Percentiles rank a stretch among this genome's conserved stretches.
phyloP scores from a whole-genome alignment of 2,329 filamentous ascomycete genomes.

The Emericellopsis cladophorae region DNA sequence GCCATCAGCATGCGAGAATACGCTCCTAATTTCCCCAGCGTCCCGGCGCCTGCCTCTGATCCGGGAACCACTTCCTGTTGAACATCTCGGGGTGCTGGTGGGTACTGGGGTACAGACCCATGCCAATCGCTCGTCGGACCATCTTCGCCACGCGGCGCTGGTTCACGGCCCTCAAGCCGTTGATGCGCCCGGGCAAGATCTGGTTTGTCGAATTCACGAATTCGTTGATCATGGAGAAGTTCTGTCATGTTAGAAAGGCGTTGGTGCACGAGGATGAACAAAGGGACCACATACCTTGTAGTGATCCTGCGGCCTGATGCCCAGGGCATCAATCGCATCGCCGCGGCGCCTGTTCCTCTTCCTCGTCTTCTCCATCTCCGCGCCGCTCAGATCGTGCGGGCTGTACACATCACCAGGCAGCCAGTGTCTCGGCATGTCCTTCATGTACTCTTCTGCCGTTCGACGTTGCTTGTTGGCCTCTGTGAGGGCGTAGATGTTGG shows the following conservation, averaged over 20 bases:
- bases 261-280: background rate
- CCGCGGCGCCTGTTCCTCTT: slow-evolving; percentile 38
- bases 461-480: slow-evolving; percentile 4
- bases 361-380: slow-evolving; percentile 75
- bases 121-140: slow-evolving; percentile 73
- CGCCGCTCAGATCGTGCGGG: slow-evolving; percentile 70
- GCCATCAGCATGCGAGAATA: background rate
- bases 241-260: slow-evolving; percentile 38
- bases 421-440: slow-evolving; percentile 60
- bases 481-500: no score
- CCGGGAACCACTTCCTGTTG: slow-evolving; percentile 22
- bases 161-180: slow-evolving; percentile 75
- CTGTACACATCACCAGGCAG: slow-evolving; percentile 74
- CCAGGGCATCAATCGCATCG: slow-evolving; percentile 71
- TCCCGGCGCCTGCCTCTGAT: no score
- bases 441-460: slow-evolving; percentile 37
- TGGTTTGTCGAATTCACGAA: slow-evolving; percentile 76
- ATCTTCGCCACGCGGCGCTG: slow-evolving; percentile 91
- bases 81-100: slow-evolving; percentile 81
- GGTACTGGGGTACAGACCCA: slow-evolving; percentile 85
- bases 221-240: slow-evolving; percentile 84
- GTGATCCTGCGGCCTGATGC: slow-evolving; percentile 67
- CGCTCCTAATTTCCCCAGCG: slow-evolving; percentile 1
- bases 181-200: slow-evolving; percentile 65
- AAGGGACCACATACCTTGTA: slow-evolving; percentile 57